These are phyloP conservation scores for Eucalyptus pauciflora DNA, from an alignment of 345 rosid species.

Conservation along the genomic window DNA sequence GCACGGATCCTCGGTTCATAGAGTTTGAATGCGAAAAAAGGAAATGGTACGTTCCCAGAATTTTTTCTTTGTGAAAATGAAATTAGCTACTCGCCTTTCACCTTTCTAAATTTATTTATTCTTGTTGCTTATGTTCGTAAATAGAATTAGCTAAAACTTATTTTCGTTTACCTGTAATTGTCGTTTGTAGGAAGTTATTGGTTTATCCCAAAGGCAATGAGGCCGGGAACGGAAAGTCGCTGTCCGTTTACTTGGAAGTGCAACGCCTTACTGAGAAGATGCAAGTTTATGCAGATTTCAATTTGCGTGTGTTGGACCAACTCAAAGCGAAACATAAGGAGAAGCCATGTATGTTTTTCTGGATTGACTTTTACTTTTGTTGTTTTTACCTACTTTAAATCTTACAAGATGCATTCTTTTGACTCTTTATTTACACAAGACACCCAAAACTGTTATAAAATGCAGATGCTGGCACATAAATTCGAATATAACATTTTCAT, in stretches of 20 bases:
- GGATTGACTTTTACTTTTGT: neutral
- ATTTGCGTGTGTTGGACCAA: neutral
- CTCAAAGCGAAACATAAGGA: neutral
- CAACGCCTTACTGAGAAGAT: neutral
- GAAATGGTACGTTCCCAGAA: neutral
- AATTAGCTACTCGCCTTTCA: neutral
- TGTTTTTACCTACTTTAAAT: neutral
- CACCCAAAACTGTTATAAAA: neutral
- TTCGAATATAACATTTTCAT: too few relatives aligned
- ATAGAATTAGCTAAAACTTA: neutral
- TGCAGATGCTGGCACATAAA: too few relatives aligned
- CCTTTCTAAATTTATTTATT: neutral
- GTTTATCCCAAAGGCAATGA: neutral
- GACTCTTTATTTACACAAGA: neutral
- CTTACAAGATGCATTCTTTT: neutral
- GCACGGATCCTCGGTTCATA: neutral
- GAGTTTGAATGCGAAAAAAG: fast-evolving
- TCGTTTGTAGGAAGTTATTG: neutral
- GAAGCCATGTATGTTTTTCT: neutral
- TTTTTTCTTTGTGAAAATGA: too few relatives aligned
- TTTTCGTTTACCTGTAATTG: neutral
- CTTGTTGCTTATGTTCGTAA: neutral
- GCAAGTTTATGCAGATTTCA: neutral
- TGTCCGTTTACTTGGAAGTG: neutral
- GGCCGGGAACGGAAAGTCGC: neutral